These are phyloP conservation scores for Zea mays DNA, from an alignment of 176 grass and related monocot species.

Conservation along the genomic window Zm-B73-REFERENCE-NAM-5.0 NC_050100.1:133043001-133043500, in stretches of 20 bases:
- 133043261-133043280: background rate
- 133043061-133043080: background rate
- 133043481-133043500: constrained; percentile 3
- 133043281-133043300: background rate
- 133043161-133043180: background rate
- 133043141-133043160: background rate
- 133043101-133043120: constrained; percentile 4
- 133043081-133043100: background rate
- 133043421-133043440: constrained; percentile 76
- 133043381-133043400: constrained; percentile 1
- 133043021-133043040: background rate
- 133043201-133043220: background rate
- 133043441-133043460: constrained; percentile 80
- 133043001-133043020: background rate
- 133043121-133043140: background rate
- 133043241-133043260: background rate
- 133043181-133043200: background rate
- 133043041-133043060: constrained; percentile 11
- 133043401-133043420: constrained; percentile 72
- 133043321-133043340: background rate
- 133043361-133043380: background rate
- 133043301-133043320: background rate
- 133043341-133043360: constrained; percentile 16
- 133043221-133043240: background rate
- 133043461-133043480: background rate